phyloP scores from a whole-genome alignment of 495 filamentous ascomycete genomes.

The Delitschia confertaspora region DNA sequence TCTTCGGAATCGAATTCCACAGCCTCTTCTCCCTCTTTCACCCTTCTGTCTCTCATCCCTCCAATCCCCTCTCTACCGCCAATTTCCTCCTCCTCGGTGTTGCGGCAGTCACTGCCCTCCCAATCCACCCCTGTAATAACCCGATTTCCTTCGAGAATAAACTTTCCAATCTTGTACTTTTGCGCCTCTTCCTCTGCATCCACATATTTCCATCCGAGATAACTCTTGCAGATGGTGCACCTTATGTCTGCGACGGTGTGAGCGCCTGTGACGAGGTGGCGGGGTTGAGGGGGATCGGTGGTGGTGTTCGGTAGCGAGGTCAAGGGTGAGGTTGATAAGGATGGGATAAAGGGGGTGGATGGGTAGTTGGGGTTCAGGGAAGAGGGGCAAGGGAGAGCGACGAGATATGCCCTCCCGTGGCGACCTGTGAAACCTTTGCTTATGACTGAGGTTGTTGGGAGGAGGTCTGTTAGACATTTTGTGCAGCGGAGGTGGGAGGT shows the following conservation, averaged over 20 bases:
- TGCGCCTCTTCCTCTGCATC: constrained; percentile 72
- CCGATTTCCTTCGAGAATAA: constrained; percentile 81
- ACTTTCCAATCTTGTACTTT: constrained; percentile 90
- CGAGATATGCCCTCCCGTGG: constrained; percentile 87
- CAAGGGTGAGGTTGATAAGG: too few relatives aligned
- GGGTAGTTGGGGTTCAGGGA: constrained; percentile 14
- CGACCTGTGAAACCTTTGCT: constrained; percentile 88
- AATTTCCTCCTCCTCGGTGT: constrained; percentile 63
- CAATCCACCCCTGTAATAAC: constrained; percentile 57
- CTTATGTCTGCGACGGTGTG: constrained; percentile 38
- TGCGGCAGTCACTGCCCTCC: constrained; percentile 40
- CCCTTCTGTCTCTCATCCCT: constrained; percentile 4
- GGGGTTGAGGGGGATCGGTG: constrained; percentile 53
- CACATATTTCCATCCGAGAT: constrained; percentile 92
- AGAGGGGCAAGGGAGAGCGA: constrained; percentile 44
- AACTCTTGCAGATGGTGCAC: constrained; percentile 54
- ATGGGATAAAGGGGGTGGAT: constrained; percentile 4
- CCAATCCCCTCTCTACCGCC: constrained; percentile 49
- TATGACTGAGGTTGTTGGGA: constrained; percentile 69
- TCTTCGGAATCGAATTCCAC: constrained; percentile 83
- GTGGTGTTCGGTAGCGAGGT: constrained; percentile 53
- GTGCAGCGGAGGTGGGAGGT: constrained; percentile 62
- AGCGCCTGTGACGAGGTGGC: constrained; percentile 68
- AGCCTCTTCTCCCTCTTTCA: constrained; percentile 22
- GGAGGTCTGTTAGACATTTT: constrained; percentile 65